A percentile compares a stretch with the other conserved stretches of the same genome.
These are phyloP conservation scores for Tricholoma sp. DNA, from an alignment of 768 basidiomycete genomes.

Conservation along the genomic window DNA sequence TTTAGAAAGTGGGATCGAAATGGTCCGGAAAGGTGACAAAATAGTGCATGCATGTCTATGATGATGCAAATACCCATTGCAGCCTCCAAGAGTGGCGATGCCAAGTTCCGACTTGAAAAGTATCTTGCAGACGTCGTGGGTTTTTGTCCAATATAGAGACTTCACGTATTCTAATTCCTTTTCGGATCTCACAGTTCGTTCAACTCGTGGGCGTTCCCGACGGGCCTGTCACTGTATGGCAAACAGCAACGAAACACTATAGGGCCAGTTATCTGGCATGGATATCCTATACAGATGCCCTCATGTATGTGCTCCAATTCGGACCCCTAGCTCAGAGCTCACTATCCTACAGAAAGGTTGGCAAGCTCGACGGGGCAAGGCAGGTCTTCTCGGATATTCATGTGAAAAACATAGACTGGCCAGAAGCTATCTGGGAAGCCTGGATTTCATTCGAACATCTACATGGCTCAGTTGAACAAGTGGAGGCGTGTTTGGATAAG, in stretches of 20 bases:
- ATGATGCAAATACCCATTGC: neutral
- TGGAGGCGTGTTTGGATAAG: conserved; percentile 58
- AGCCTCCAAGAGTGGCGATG: conserved; percentile 70
- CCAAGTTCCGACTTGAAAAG: conserved; percentile 76
- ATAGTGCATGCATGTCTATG: conserved; percentile 3
- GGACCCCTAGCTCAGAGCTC: conserved; percentile 1
- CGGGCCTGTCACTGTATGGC: conserved; percentile 57
- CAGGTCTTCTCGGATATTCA: conserved; percentile 62
- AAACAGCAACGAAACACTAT: conserved; percentile 58
- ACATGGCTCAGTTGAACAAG: conserved; percentile 65
- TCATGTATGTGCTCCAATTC: conserved; percentile 48
- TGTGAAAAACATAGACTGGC: conserved; percentile 84
- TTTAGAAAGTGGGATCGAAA: conserved; percentile 58
- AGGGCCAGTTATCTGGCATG: conserved; percentile 73
- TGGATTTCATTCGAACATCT: conserved; percentile 87
- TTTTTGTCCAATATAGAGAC: conserved; percentile 7
- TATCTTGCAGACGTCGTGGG: conserved; percentile 73
- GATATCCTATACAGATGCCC: conserved; percentile 67
- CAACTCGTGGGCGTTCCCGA: conserved; percentile 43
- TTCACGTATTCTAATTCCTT: neutral
- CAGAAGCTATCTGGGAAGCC: conserved; percentile 89
- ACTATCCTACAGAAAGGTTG: conserved; percentile 38
- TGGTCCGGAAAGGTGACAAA: conserved; percentile 52
- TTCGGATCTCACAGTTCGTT: conserved; percentile 38
- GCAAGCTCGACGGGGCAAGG: conserved; percentile 56